These are phyloP conservation scores for Nicotiana tabacum DNA, from an alignment of 257 asterid species.

Conservation along the genomic window DNA sequence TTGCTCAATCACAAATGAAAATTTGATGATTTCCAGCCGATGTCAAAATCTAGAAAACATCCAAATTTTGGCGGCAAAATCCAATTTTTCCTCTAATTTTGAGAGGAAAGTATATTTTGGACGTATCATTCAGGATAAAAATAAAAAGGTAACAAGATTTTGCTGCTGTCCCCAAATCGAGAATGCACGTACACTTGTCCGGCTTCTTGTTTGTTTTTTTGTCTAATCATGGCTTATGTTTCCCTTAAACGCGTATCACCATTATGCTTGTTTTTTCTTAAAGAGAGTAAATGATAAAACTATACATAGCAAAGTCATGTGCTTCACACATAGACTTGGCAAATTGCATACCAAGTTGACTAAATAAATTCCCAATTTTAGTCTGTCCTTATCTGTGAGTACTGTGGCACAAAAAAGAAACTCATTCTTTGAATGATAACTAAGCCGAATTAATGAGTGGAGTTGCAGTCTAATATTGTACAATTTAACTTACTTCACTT, in stretches of 20 bases:
- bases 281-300: neutral
- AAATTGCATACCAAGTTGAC: neutral
- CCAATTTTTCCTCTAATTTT: neutral
- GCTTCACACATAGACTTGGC: neutral
- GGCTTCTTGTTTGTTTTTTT: neutral
- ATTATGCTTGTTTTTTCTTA: neutral
- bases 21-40: neutral
- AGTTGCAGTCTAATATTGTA: too few relatives aligned
- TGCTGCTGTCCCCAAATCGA: too few relatives aligned
- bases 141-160: too few relatives aligned
- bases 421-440: neutral
- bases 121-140: neutral
- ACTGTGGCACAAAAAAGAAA: neutral
- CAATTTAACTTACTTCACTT: too few relatives aligned
- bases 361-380: neutral
- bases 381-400: neutral
- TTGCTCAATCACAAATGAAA: neutral
- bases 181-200: conserved; percentile 5
- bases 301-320: neutral
- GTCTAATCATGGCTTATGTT: conserved; percentile 3
- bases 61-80: neutral
- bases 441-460: too few relatives aligned
- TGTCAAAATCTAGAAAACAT: neutral
- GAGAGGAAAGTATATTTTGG: neutral
- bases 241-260: conserved; percentile 7